phyloP scores from a whole-genome alignment of 2,329 filamentous ascomycete species.

The Cladophialophora chaetospira region DNA sequence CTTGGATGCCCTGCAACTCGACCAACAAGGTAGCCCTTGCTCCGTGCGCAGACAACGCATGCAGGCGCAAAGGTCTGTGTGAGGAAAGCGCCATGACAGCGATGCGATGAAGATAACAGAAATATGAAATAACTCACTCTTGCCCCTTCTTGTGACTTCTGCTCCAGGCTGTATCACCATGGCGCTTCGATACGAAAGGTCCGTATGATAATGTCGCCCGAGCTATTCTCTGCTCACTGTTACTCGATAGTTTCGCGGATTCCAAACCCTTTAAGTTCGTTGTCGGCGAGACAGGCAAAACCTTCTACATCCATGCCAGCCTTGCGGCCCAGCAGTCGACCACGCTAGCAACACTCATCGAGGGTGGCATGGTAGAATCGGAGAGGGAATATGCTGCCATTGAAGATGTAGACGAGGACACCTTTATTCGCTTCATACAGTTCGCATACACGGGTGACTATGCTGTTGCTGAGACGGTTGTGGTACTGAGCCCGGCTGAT shows the following conservation, averaged over 20 bases:
- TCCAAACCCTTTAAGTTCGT: constrained; percentile 31
- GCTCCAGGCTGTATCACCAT: constrained; percentile 3
- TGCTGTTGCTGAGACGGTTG: constrained; percentile 10
- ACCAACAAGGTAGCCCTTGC: background rate
- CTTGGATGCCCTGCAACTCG: background rate
- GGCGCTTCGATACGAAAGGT: constrained; percentile 16
- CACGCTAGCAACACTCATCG: constrained; percentile 25
- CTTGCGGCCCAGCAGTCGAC: constrained; percentile 27
- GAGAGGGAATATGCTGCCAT: constrained; percentile 15
- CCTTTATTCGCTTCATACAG: constrained; percentile 30
- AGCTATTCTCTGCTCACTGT: background rate
- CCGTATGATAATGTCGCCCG: background rate
- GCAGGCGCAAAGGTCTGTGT: too few relatives aligned
- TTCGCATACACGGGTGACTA: constrained; percentile 33
- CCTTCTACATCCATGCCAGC: constrained; percentile 29
- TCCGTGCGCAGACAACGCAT: background rate
- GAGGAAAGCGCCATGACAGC: too few relatives aligned
- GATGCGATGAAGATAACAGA: background rate
- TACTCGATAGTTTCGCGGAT: constrained; percentile 21
- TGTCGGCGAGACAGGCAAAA: constrained; percentile 18
- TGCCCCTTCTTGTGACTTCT: background rate
- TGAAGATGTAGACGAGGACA: constrained; percentile 29
- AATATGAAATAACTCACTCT: background rate
- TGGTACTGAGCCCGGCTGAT: background rate
- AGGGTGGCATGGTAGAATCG: constrained; percentile 27